These are phyloP conservation scores for Cryptococcus sp. DNA, from an alignment of 1,284 basidiomycete species.

Conservation along the genomic window DNA sequence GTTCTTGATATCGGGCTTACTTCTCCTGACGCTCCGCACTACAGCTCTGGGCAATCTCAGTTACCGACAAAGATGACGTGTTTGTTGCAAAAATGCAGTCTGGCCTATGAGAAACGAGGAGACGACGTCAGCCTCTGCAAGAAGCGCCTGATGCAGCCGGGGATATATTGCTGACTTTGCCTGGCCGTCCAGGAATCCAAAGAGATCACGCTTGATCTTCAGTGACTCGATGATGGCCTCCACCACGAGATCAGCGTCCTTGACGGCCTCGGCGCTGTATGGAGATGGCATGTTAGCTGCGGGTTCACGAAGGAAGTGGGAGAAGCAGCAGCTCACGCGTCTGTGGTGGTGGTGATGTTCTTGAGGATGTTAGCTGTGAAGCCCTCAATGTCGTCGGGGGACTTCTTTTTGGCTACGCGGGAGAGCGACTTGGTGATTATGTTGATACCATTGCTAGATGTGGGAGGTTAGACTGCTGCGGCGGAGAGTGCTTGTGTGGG, in stretches of 20 bases:
- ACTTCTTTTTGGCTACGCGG: slow-evolving; percentile 55
- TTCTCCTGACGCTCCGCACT: slow-evolving; percentile 44
- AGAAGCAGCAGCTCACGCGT: slow-evolving; percentile 41
- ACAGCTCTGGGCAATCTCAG: slow-evolving; percentile 53
- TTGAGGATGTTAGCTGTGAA: slow-evolving; percentile 50
- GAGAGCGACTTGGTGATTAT: slow-evolving; percentile 57
- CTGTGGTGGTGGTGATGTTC: slow-evolving; percentile 55
- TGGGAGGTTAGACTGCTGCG: not conserved
- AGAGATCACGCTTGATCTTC: slow-evolving; percentile 57
- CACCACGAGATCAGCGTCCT: slow-evolving; percentile 55
- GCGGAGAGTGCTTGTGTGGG: not conserved
- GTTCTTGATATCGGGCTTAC: slow-evolving; percentile 23
- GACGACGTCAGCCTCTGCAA: not conserved
- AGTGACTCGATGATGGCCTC: slow-evolving; percentile 61
- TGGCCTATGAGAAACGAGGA: slow-evolving; percentile 1
- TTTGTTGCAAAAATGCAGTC: slow-evolving; percentile 57
- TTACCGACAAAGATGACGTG: slow-evolving; percentile 56
- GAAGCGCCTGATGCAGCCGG: not conserved
- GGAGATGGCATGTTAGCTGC: slow-evolving; percentile 1
- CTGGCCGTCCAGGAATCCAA: slow-evolving; percentile 54
- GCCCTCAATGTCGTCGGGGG: slow-evolving; percentile 51
- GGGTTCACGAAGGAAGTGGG: not conserved
- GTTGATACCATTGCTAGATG: slow-evolving; percentile 52
- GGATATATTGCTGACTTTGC: slow-evolving; percentile 49
- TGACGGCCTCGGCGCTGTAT: slow-evolving; percentile 51